Conservation (phyloP, 129 eudicot species). For the sunflower (Helianthus annuus) region DNA sequence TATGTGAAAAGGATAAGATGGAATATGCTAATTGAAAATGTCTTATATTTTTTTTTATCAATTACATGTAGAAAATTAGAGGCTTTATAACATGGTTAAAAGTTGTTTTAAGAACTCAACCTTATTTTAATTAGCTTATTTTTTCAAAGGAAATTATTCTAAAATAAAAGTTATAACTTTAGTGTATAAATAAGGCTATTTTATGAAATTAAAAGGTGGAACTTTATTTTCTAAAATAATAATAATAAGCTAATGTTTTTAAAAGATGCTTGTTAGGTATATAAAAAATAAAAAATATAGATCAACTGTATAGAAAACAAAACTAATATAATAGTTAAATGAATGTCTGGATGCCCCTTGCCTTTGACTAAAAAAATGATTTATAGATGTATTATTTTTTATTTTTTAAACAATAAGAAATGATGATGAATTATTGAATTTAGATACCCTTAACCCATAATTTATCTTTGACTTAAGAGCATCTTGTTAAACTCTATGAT, state of each 20-base stretch:
- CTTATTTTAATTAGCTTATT: neutral
- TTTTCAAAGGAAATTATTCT: neutral
- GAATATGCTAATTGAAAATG: slow-evolving; percentile 14
- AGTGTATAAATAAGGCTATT: neutral
- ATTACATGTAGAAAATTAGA: neutral
- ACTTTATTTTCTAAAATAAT: neutral
- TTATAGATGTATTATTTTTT: slow-evolving; percentile 7
- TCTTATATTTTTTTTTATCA: neutral
- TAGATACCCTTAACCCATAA: slow-evolving; percentile 20
- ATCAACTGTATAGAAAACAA: neutral
- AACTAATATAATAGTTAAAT: neutral
- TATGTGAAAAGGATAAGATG: neutral
- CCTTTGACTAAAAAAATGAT: neutral
- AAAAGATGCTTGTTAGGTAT: neutral
- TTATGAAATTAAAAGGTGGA: neutral
- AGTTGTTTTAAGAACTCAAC: neutral
- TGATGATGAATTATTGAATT: neutral
- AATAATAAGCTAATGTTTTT: neutral
- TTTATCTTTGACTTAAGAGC: slow-evolving; percentile 32
- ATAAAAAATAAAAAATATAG: too few species aligned
- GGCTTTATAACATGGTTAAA: neutral
- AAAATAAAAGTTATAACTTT: neutral
- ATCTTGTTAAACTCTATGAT: slow-evolving; percentile 22
- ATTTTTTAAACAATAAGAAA: neutral
- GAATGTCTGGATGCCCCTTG: neutral